Base-by-base conservation (phyloP, 192 early-diverging fungal species). In the Coemansia erecta region DNA sequence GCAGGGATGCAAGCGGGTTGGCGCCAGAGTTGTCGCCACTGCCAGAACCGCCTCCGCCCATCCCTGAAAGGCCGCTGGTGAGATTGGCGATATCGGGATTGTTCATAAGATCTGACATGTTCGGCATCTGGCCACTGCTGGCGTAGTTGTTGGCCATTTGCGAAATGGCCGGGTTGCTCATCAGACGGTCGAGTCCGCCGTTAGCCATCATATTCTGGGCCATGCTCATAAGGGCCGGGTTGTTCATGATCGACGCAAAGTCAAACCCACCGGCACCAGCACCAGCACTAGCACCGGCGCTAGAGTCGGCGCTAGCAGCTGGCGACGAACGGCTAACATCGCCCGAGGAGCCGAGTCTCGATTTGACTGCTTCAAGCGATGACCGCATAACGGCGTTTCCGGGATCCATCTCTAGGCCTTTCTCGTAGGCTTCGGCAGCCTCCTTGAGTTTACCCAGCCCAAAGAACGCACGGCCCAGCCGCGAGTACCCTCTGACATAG, bases 221-320 rank as follows among this genome's bases (percentile, higher is more conserved):
- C 94, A 97, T 97, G 67, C 79, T 82, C 94, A 97, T 97, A 58
- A 99, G 81, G 22, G 87, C 88, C 17, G 97, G 97, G 85, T 99
- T 95, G 72, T 71, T 92, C 87, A 96, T 81, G 80, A 97, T 81
- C 47, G 89, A 80, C 12, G 80, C 86, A 56, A 93, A 73, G 68
- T 94, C 92, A 77, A 91, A 81, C 42, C 88, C 88, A 26, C 88
- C 86, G 13, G 84, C 76, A 28, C 86, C 90, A 54, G 82, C 72
- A 58, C 79, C 72, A 39, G 70, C 60, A 26, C 66, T 22, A 14
- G 53, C 37, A 13, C 62, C 37, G 72, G 65, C 23, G 53, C 63
- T 28, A 53, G 57, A 59, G 45, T 64, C 57, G 24, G 73, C 37
- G 43, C 23, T 44, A 13, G 50, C 40, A 4, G 66, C 12, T 13